These are phyloP conservation scores for Trifolium fragiferum DNA, from an alignment of 306 rosid genomes.

Conservation along the genomic window DNA sequence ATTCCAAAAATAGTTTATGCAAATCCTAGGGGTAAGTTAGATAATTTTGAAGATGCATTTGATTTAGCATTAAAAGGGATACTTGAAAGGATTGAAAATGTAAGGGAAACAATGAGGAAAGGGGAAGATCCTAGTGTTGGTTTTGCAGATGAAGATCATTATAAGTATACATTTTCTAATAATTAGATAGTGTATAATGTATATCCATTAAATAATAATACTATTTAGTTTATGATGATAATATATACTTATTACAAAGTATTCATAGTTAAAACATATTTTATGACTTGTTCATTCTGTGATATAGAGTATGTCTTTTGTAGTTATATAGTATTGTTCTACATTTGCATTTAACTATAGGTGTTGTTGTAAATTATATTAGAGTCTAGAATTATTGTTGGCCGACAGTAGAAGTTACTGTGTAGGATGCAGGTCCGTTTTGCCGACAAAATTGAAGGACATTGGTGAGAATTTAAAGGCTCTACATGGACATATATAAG, in stretches of 20 bases:
- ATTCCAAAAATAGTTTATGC: slow-evolving; percentile 75
- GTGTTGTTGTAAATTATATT: background rate
- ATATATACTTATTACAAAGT: background rate
- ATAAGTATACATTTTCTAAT: slow-evolving; percentile 74
- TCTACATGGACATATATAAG: background rate
- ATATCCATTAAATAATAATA: background rate
- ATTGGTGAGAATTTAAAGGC: background rate
- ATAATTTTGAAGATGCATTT: slow-evolving; percentile 72
- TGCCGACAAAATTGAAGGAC: slow-evolving; percentile 30
- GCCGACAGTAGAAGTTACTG: slow-evolving; percentile 35
- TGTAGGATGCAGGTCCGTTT: background rate
- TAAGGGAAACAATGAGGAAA: slow-evolving; percentile 58
- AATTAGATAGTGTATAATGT: background rate
- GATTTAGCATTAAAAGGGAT: slow-evolving; percentile 71
- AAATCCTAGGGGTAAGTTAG: slow-evolving; percentile 60
- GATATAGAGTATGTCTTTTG: too few relatives aligned
- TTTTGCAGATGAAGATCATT: slow-evolving; percentile 82
- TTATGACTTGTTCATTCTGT: slow-evolving; percentile 8
- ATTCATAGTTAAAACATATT: slow-evolving; percentile 16
- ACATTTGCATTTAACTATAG: too few relatives aligned
- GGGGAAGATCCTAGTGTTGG: slow-evolving; percentile 83
- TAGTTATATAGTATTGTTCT: too few relatives aligned
- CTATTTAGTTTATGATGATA: background rate
- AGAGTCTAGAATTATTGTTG: background rate
- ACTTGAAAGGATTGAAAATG: slow-evolving; percentile 66